Evolutionary conservation across 2,329 filamentous ascomycete species (phyloP).

Genomic region (Cladobotryum protrusum): DNA sequence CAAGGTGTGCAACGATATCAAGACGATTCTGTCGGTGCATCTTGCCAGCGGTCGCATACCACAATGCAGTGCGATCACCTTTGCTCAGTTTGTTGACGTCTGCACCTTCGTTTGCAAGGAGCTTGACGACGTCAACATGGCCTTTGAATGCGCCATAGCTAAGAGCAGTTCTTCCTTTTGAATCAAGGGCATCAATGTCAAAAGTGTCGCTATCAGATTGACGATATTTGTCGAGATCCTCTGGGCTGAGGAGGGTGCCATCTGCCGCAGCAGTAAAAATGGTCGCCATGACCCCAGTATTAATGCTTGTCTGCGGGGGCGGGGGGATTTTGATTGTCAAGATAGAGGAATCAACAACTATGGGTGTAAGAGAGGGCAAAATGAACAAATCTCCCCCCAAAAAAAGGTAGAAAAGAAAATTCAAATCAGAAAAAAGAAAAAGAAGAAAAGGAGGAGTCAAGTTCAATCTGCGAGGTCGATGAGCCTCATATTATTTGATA

Average conservation of each 20-base stretch:
- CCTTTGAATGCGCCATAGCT: not conserved
- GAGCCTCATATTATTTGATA: not conserved
- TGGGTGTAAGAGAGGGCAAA: no score
- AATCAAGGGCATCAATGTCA: not conserved
- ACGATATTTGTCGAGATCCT: not conserved
- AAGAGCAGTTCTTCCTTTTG: conserved; percentile 1
- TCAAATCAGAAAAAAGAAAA: not conserved
- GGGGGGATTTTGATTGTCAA: no score
- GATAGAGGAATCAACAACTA: no score
- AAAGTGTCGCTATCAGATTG: not conserved
- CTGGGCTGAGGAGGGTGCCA: not conserved
- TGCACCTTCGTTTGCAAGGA: not conserved
- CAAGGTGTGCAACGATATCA: not conserved
- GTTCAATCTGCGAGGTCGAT: not conserved
- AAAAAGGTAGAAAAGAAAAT: not conserved
- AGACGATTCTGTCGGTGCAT: conserved; percentile 2
- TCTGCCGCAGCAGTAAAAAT: conserved; percentile 1
- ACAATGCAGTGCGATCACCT: not conserved
- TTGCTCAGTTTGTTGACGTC: conserved; percentile 2
- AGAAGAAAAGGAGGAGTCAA: not conserved
- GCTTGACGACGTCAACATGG: conserved; percentile 2
- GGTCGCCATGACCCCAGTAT: not conserved
- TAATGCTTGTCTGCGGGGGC: not conserved
- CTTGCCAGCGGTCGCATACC: not conserved
- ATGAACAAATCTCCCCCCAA: not conserved